Evolutionary conservation across 2,329 filamentous ascomycete species (phyloP), one percentile per base, ranked within the genome.

Genomic region (Sclerotinia sclerotiorum): DNA sequence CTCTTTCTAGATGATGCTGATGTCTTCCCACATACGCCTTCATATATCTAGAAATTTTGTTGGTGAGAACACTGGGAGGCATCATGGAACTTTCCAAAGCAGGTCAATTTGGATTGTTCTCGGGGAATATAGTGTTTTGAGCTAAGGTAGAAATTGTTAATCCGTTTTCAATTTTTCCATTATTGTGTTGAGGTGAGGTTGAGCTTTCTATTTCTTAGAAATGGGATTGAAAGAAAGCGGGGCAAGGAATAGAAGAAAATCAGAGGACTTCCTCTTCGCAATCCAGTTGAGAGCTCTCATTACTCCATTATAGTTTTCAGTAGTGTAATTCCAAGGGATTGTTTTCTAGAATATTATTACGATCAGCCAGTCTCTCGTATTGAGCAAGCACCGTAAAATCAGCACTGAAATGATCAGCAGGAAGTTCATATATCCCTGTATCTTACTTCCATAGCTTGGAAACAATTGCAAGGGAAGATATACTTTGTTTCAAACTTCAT

Each of bases 231-330:
- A 5, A 11, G 27, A 17, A 29, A 3, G 44, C 13, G 1, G 44
- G 27, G n/a, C 11, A 61, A 1, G 15, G 49, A 49, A 3, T 2
- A 2, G 3, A 27, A 27, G 24, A 32, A 11, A 17, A 0, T 11
- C 5, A 6, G 39, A 29, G 15, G 19, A 13, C 13, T 15, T 15
- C 8, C 13, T 4, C 1, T 42, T 56, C 7, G 1, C 19, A 3
- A 13, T 6, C 35, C 10, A 27, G 0, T 11, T 2, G 15, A 1
- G 7, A 29, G 1, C 3, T 27, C 2, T 44, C 13, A 3, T 10
- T 32, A 27, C 5, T 32, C 21, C 24, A 3, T 32, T n/a, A 10
- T 13, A 8, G 27, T 29, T 3, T 15, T 3, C 3, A 46, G 3
- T 4, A 27, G 11, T 17, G 3, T 4, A 27, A 19, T 17, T 10